These are phyloP conservation scores for Globisporangium polare DNA, from an alignment of 352 stramenopile genomes.

Conservation along the genomic window DNA sequence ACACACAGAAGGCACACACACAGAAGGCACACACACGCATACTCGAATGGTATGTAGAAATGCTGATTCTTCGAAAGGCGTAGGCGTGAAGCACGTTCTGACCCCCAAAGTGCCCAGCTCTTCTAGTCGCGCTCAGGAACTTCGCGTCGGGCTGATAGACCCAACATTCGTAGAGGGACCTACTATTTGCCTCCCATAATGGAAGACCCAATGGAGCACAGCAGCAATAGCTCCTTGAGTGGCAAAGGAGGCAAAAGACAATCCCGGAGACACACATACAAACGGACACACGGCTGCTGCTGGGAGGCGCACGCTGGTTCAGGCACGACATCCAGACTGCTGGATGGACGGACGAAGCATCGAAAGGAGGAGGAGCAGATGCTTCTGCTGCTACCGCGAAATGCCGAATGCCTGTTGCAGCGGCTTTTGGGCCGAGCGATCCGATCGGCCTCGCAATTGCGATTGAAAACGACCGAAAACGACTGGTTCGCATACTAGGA, in stretches of 20 bases:
- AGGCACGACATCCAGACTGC: background rate
- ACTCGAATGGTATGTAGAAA: conserved; percentile 47
- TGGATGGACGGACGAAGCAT: background rate
- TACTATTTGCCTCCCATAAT: conserved; percentile 59
- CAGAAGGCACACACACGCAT: background rate
- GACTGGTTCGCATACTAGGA: conserved; percentile 15
- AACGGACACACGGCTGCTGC: conserved; percentile 6
- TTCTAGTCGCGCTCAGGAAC: conserved; percentile 61
- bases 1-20: no score
- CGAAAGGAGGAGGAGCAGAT: background rate
- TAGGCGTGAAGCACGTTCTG: conserved; percentile 54
- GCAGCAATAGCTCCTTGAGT: conserved; percentile 50
- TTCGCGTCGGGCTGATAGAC: conserved; percentile 77
- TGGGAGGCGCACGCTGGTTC: background rate
- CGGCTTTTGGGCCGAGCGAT: background rate
- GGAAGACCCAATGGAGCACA: conserved; percentile 63
- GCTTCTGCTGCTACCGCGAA: conserved; percentile 9
- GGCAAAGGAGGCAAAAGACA: conserved; percentile 44
- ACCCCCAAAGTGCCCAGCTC: conserved; percentile 73
- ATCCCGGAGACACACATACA: conserved; percentile 9
- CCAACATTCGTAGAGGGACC: conserved; percentile 66
- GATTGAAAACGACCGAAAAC: conserved; percentile 14
- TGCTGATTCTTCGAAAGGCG: conserved; percentile 72
- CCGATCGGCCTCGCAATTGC: background rate
- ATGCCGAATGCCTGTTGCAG: conserved; percentile 8